Base-by-base conservation (phyloP, 2,329 filamentous ascomycete species). In the Trichoderma sp. region DNA sequence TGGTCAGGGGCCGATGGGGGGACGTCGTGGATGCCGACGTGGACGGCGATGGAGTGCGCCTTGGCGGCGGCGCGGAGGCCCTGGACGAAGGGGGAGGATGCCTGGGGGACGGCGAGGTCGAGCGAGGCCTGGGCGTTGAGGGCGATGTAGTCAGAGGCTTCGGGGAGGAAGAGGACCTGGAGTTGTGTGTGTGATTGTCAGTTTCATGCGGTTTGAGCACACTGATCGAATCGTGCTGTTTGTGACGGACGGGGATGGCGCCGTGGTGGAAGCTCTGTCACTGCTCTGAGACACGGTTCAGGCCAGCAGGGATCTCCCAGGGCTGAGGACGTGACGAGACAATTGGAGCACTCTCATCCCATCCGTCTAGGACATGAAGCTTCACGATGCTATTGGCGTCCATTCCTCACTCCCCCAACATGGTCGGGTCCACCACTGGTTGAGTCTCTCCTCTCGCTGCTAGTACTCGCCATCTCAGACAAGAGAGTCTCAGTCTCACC, bases 141-240 rank as follows among this genome's bases (percentile, higher is more conserved):
- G 21, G 87, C 90, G 71, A 97, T 93, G 80, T 97, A 97, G 79
- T 97, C 93, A 64, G 87, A 87, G 26, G 94, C 94, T 83, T 97
- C 94, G 14, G 94, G 94, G 61, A 97, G 88, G 79, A 98, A 97
- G 57, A 97, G 85, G 19, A 90, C 87, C 85, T 91, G 68, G 39
- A 3, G 21, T 24, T 4, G 10, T 34, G 30, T 41, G 28, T 24
- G 45, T 66, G 59, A 62, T 41, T 41, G 51, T 66, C 56, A 64
- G 61, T 45, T n/a, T 67, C 24, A 17, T 24, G 21, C 21, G 3
- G 21, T 50, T 9, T 14, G 30, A 15, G 12, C 39, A 51, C 5
- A 7, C 50, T 30, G 9, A 47, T 30, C 21, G n/a, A 30, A 15
- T 12, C 34, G 30, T 14, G n/a, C 19, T 48, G 26, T 50, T 6